phyloP scores from a whole-genome alignment of 805 yeast species.

The Huiozyma sinensis region DNA sequence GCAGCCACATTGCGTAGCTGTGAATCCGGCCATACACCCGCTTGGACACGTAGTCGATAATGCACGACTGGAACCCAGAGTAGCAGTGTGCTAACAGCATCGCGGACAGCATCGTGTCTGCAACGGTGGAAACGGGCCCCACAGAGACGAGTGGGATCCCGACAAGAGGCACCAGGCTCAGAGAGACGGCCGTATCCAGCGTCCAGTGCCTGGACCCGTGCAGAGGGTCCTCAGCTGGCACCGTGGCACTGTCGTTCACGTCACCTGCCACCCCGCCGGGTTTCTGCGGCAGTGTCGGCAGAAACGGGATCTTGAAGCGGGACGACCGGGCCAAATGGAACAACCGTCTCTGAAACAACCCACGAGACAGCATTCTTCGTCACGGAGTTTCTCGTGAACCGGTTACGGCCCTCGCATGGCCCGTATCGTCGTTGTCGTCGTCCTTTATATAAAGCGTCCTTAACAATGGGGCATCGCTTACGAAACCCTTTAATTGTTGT shows the following conservation, averaged over 20 bases:
- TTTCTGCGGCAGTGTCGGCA: slow-evolving; percentile 62
- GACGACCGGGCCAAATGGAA: too few relatives aligned
- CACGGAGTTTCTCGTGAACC: too few relatives aligned
- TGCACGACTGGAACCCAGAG: slow-evolving; percentile 86
- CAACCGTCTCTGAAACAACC: too few relatives aligned
- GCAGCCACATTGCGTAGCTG: slow-evolving; percentile 51
- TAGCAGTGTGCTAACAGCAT: slow-evolving; percentile 66
- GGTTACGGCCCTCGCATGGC: too few relatives aligned
- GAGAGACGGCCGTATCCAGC: slow-evolving; percentile 61
- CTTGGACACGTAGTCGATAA: slow-evolving; percentile 81
- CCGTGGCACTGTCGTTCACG: slow-evolving; percentile 73
- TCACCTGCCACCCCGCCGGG: slow-evolving; percentile 84
- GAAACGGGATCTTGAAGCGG: slow-evolving; percentile 28
- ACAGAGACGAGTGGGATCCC: slow-evolving; percentile 57
- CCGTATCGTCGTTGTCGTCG: too few relatives aligned
- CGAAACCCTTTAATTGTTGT: too few relatives aligned
- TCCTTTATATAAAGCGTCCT: too few relatives aligned
- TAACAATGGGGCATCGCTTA: too few relatives aligned
- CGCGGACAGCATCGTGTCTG: slow-evolving; percentile 61
- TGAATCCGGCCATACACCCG: slow-evolving; percentile 77
- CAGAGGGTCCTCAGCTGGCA: slow-evolving; percentile 48
- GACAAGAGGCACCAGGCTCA: slow-evolving; percentile 64
- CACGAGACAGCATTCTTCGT: too few relatives aligned
- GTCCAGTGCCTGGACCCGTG: slow-evolving; percentile 92
- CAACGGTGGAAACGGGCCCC: slow-evolving; percentile 58